Percentiles rank a stretch among this genome's conserved stretches.
Evolutionary conservation across 1,139 yeast genomes (phyloP).

Genomic region (Geotrichum histeridarum): DNA sequence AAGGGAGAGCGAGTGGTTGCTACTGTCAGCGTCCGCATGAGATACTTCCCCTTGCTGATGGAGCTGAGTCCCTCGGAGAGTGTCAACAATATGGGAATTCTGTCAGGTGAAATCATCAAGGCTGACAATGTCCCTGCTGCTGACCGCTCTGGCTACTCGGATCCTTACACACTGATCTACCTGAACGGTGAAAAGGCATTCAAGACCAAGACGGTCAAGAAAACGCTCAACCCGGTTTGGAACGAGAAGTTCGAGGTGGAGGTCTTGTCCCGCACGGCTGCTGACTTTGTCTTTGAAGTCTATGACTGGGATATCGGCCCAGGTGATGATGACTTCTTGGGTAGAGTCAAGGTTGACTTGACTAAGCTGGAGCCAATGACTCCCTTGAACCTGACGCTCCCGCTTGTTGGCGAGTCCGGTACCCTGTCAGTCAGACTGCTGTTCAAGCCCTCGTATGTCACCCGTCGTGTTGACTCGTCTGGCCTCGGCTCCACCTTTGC

Average conservation of each 20-base stretch:
- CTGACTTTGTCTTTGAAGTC: slow-evolving; percentile 53
- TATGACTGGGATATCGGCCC: slow-evolving; percentile 93
- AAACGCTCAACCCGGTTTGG: slow-evolving; percentile 84
- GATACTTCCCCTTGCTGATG: slow-evolving; percentile 70
- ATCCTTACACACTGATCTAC: slow-evolving; percentile 72
- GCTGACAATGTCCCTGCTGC: slow-evolving; percentile 76
- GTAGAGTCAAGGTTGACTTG: slow-evolving; percentile 58
- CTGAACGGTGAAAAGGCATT: slow-evolving; percentile 58
- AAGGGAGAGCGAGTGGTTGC: slow-evolving; percentile 52
- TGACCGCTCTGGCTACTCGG: slow-evolving; percentile 87
- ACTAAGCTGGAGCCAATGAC: slow-evolving; percentile 56
- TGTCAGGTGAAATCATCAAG: slow-evolving; percentile 56
- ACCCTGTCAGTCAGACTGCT: slow-evolving; percentile 51
- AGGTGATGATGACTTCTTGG: slow-evolving; percentile 74
- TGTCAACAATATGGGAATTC: slow-evolving; percentile 67
- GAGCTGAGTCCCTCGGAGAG: slow-evolving; percentile 71
- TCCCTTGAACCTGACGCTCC: slow-evolving; percentile 49
- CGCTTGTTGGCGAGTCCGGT: slow-evolving; percentile 54
- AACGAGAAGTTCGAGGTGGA: slow-evolving; percentile 57
- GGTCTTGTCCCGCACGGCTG: slow-evolving; percentile 57
- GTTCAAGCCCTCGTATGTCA: slow-evolving; percentile 67
- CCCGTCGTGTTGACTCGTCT: slow-evolving; percentile 38
- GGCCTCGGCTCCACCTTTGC: slow-evolving; percentile 29
- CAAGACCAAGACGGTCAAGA: slow-evolving; percentile 77
- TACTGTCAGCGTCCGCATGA: slow-evolving; percentile 54